Base-by-base conservation (phyloP, 805 yeast species). In the Cyberlindnera galapagoensis region DNA sequence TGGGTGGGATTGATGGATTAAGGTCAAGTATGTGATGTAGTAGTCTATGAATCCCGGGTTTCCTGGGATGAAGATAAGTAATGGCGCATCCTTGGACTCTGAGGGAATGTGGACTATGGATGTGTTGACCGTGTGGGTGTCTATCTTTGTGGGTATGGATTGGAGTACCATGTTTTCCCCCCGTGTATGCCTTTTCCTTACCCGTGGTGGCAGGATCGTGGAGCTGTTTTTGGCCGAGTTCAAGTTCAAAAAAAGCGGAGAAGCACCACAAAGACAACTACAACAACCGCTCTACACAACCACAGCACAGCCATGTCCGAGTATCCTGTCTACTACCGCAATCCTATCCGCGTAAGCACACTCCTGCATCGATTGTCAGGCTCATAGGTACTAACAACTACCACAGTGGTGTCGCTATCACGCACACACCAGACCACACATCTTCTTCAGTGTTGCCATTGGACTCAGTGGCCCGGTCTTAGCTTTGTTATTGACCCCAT, bases 391-490 rank as follows among this genome's bases (percentile, higher is more conserved):
- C 34, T 32, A 32, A 36, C 29, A 15, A 16, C 9, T 10, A 12
- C 18, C 7, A 20, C 42, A 75, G 81, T 77, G 83, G 83, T 57
- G 69, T 44, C 79, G 88, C 55, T 81, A 74, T 60, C 78, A 76
- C 46, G 82, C 88, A 16, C 80, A 81, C 60, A 73, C 72, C 44
- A 74, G 76, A 53, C 94, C 94, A 25, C 85, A 81, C 59, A 63
- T 80, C 42, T 77, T 81, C 54, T 76, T 68, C 51, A 65, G 86
- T 18, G 69, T 74, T 14, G 65, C 66, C 22, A 65, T 82, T 49
- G 94, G 87, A 7, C 52, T 74, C 25, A 54, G 78, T 30, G 86
- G 83, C 5, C 90, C 92, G 9, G 57, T 75, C 5, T 69, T 80
- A 35, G 65, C 81, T 22, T 49, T 73, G 34, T 63, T 67, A 19